Conservation (phyloP, 495 filamentous ascomycete species). For the Echria macrotheca region DNA sequence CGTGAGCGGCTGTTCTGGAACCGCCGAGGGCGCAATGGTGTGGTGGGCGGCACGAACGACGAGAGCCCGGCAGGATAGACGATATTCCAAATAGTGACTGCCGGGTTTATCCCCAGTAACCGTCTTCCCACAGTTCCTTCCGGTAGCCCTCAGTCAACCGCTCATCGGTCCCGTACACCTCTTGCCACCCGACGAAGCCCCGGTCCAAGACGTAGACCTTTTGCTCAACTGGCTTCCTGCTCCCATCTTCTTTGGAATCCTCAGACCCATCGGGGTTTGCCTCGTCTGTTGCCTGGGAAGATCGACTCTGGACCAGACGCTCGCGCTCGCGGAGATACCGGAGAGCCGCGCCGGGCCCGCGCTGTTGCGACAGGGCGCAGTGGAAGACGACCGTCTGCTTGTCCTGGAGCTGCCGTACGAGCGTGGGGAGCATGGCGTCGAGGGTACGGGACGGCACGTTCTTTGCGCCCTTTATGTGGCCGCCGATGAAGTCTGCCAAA, state of each 20-base stretch:
- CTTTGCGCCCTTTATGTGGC: slow-evolving; percentile 73
- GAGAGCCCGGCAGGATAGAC: no score
- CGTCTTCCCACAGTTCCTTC: slow-evolving; percentile 79
- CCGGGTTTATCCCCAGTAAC: slow-evolving; percentile 35
- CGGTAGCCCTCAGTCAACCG: slow-evolving; percentile 79
- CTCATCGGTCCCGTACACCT: slow-evolving; percentile 73
- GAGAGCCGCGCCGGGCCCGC: slow-evolving; percentile 67
- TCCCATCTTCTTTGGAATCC: slow-evolving; percentile 11
- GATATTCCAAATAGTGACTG: no score
- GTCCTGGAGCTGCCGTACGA: slow-evolving; percentile 70
- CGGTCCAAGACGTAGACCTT: slow-evolving; percentile 76
- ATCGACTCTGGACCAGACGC: no score
- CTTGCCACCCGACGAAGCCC: slow-evolving; percentile 91
- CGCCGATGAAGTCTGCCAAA: slow-evolving; percentile 77
- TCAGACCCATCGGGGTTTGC: background rate
- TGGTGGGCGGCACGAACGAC: no score
- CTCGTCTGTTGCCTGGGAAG: slow-evolving; percentile 18
- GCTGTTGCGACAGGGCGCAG: slow-evolving; percentile 87
- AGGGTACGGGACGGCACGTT: slow-evolving; percentile 71
- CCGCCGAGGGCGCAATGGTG: no score
- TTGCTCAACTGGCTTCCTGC: slow-evolving; percentile 42
- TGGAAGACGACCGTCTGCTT: slow-evolving; percentile 89
- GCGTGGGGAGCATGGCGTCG: slow-evolving; percentile 70
- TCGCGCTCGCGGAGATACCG: slow-evolving; percentile 62
- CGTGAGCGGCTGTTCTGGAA: no score